Base-by-base conservation (phyloP, 208 protist species). In the Trypanosoma scelopori region DNA sequence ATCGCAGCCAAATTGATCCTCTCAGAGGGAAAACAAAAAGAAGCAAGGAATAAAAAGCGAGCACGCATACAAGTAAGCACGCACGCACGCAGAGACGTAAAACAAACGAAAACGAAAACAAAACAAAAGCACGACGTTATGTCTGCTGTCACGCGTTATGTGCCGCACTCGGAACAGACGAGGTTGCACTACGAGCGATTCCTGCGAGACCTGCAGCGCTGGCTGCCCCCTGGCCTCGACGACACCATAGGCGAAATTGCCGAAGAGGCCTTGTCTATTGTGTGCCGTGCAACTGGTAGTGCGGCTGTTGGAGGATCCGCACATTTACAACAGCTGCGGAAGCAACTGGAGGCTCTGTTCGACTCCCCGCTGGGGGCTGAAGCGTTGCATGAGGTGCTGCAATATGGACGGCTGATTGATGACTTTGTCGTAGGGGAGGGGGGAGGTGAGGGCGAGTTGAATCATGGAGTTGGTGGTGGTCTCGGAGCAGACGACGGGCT, bases 231-330 rank as follows among this genome's bases (percentile, higher is more conserved):
- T 22, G 82, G 87, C 18, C 68, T 85, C 32, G 76, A 89, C 53
- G 89, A 92, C 50, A 68, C 82, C n/a, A 68, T 95, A 48, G 78
- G 74, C 65, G 84, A 87, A 45, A 74, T 95, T n/a, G 90, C 90
- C 0, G 80, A 93, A 58, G 76, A 93, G 43, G 79, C 83, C 28
- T 78, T 95, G 6, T 68, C 71, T 27, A 78, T 95, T 42, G 76
- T 95, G 7, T 91, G 86, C 62, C 62, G 50, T 52, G 39, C 68
- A 5, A 57, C 65, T 41, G 50, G 59, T 66, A 25, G 59, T 56
- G 45, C 30, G 9, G 41, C 55, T 42, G 65, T 48, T 1, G 18
- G 22, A 3, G 75, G 70, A 20, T 69, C 60, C 16, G 56, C 83
- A 6, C 53, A 69, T 23, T 63, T 84, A 56, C 75, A 89, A 71